phyloP scores from a whole-genome alignment of 352 stramenopile species.

The Porosira glacialis region DNA sequence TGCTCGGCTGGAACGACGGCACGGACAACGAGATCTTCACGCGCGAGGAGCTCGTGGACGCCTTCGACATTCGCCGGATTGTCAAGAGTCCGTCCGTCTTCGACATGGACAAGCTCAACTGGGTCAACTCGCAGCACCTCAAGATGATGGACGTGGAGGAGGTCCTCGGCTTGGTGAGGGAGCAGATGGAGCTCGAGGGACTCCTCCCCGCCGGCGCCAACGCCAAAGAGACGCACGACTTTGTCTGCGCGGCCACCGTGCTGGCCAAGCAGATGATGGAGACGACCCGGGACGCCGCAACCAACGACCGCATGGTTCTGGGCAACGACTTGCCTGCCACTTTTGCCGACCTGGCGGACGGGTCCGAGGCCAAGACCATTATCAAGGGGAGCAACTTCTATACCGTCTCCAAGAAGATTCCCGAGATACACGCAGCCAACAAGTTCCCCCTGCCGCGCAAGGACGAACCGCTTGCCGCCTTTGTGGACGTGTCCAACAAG shows the following conservation, averaged over 20 bases:
- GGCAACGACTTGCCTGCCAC: conserved; percentile 72
- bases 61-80: conserved; percentile 82
- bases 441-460: conserved; percentile 67
- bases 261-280: conserved; percentile 83
- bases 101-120: conserved; percentile 85
- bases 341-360: conserved; percentile 67
- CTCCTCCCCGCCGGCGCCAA: conserved; percentile 59
- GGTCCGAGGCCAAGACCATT: conserved; percentile 65
- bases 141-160: conserved; percentile 77
- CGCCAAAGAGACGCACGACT: conserved; percentile 43
- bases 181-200: conserved; percentile 67
- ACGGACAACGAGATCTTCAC: conserved; percentile 97
- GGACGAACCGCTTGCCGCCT: conserved; percentile 56
- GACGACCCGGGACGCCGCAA: conserved; percentile 79
- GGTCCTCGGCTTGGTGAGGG: conserved; percentile 69
- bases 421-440: conserved; percentile 67
- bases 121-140: conserved; percentile 83
- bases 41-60: conserved; percentile 87
- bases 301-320: conserved; percentile 77
- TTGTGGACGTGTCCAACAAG: conserved; percentile 60
- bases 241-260: conserved; percentile 70
- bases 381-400: conserved; percentile 77
- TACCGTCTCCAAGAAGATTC: conserved; percentile 53
- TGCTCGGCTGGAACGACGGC: conserved; percentile 96
- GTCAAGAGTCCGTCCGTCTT: conserved; percentile 84